These are phyloP conservation scores for Schizophyllum commune DNA, from an alignment of 1,284 basidiomycete genomes.

Conservation along the genomic window DNA sequence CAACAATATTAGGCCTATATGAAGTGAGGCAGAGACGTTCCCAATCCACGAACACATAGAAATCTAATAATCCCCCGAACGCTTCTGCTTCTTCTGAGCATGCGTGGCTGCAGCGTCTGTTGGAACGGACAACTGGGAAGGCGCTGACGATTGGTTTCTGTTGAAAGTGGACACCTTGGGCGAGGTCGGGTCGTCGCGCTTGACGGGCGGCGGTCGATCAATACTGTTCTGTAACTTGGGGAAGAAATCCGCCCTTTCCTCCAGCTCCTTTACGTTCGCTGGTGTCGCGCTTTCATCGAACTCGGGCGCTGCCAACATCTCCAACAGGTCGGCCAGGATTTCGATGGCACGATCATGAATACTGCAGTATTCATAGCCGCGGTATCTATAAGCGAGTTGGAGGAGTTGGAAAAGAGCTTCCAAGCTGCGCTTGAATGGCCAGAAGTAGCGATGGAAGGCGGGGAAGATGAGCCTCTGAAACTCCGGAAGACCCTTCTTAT, in stretches of 20 bases:
- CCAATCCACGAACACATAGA: no score
- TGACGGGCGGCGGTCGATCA: no score
- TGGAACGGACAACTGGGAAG: no score
- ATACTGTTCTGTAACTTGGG: not conserved
- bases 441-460: not conserved
- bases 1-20: no score
- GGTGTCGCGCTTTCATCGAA: not conserved
- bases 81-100: no score
- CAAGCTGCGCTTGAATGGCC: not conserved
- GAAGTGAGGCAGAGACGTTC: no score
- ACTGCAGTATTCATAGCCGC: constrained; percentile 15
- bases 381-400: not conserved
- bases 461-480: not conserved
- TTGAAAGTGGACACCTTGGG: no score
- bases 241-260: not conserved
- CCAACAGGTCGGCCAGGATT: not conserved
- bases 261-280: not conserved
- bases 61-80: no score
- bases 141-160: no score
- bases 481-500: not conserved
- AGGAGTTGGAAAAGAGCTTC: not conserved
- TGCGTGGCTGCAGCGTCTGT: no score
- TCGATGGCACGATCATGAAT: not conserved
- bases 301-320: not conserved
- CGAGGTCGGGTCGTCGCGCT: no score